A percentile compares a stretch with the other conserved stretches of the same genome.
These are phyloP conservation scores for Litsea cubeba DNA, from an alignment of 164 flowering plant species.

Conservation along the genomic window DNA sequence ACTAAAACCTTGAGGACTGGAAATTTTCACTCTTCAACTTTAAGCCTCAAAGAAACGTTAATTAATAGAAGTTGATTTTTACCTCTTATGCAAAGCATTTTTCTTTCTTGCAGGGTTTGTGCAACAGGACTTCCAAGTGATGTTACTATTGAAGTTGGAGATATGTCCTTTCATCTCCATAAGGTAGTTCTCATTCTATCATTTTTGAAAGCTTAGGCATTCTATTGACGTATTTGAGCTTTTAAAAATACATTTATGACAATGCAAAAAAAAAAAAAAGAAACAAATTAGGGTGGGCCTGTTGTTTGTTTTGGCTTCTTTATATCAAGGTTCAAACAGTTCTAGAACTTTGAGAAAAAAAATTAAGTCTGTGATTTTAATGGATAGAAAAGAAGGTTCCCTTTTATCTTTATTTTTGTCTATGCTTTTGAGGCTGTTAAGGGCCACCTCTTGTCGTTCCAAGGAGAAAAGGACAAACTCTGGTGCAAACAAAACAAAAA, in stretches of 20 bases:
- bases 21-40: too few species aligned
- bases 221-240: background rate
- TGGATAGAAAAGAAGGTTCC: background rate
- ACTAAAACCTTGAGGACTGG: too few species aligned
- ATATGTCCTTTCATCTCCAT: slow-evolving; percentile 71
- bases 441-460: background rate
- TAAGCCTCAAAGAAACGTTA: too few species aligned
- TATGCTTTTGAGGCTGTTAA: background rate
- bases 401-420: too few species aligned
- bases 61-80: background rate
- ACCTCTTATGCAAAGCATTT: background rate
- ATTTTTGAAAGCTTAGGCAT: background rate
- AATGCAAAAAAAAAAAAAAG: too few species aligned
- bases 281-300: background rate
- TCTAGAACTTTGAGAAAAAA: too few species aligned
- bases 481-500: background rate
- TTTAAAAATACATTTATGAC: too few species aligned
- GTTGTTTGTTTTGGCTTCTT: background rate
- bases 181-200: slow-evolving; percentile 37
- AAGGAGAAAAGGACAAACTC: background rate
- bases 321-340: background rate
- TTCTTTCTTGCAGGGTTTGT: slow-evolving; percentile 42
- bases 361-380: background rate
- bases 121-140: slow-evolving; percentile 68
- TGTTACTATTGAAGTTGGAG: slow-evolving; percentile 59